Evolutionary conservation across 1,139 yeast genomes (phyloP), one percentile per base, ranked within the genome.

Genomic region (Zygosaccharomyces sapae): DNA sequence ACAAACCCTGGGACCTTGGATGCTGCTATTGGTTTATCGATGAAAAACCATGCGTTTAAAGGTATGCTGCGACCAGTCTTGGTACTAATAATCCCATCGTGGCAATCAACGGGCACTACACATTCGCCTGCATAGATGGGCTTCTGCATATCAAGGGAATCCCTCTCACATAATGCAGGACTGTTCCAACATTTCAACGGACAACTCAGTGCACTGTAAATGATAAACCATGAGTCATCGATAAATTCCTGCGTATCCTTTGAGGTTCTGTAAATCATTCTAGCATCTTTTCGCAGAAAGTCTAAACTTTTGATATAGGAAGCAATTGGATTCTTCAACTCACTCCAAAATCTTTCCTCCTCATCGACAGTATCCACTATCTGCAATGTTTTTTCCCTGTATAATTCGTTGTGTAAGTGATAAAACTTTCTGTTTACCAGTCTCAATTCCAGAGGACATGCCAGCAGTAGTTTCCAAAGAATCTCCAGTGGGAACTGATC

Each of bases 221-320:
- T 43, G 27, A 56, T 45, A 16, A 50, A 48, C 61, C 61, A 57
- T 7, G 61, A 57, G 34, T 55, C 59, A 31, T 50, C 50, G n/a
- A 55, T 44, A 33, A 30, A 54, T 37, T 50, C 54, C 33, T 33
- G 33, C 9, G 22, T 40, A 24, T 16, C 27, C n/a, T 18, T 38
- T 9, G 9, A 27, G n/a, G 6, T 19, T 8, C 27, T 12, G 16
- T 33, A 38, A 10, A 50, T 34, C 42, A 40, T 9, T 29, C 52
- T 36, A 16, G 52, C 40, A 13, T 31, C 27, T 19, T 41, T 25
- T 6, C 52, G 49, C 24, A 49, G 37, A 27, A 46, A 49, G 18
- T 49, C 49, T 42, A 49, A 42, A 35, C 52, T 49, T 41, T 41
- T 35, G 34, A 46, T 42, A 27, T 46, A 49, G 4, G 37, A 29